Evolutionary conservation across 495 filamentous ascomycete genomes (phyloP).

Genomic region (Penicillium odoratum): DNA sequence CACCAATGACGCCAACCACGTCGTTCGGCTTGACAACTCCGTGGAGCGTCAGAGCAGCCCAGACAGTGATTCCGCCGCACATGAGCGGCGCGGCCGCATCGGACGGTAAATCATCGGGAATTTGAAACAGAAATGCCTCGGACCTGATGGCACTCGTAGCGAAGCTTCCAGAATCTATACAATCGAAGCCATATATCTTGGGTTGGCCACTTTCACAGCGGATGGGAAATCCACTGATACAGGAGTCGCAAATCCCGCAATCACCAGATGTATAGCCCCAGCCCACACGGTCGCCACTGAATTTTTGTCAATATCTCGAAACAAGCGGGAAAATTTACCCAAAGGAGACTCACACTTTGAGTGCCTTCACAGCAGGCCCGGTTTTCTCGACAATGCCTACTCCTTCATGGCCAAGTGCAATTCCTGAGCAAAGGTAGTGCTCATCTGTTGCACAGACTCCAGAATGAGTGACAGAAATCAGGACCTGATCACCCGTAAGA

Average conservation of each 20-base stretch:
- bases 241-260: conserved; percentile 54
- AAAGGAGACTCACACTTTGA: no score
- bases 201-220: no score
- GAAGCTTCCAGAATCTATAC: conserved; percentile 55
- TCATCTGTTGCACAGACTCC: conserved; percentile 46
- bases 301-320: no score
- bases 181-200: no score
- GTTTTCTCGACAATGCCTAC: conserved; percentile 54
- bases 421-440: conserved; percentile 31
- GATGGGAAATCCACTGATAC: no score
- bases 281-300: conserved; percentile 57
- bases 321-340: no score
- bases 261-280: conserved; percentile 45
- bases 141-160: conserved; percentile 52
- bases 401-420: conserved; percentile 51
- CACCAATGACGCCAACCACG: conserved; percentile 53
- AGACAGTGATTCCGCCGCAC: conserved; percentile 61
- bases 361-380: conserved; percentile 44
- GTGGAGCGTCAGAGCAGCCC: conserved; percentile 44
- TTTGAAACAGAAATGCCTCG: conserved; percentile 49
- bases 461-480: conserved; percentile 46
- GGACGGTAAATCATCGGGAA: conserved; percentile 49
- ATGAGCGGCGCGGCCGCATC: conserved; percentile 52
- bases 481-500: no score
- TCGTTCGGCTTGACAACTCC: conserved; percentile 42